Evolutionary conservation across 2,329 filamentous ascomycete species (phyloP).

Genomic region (Hirsutella thompsonii): DNA sequence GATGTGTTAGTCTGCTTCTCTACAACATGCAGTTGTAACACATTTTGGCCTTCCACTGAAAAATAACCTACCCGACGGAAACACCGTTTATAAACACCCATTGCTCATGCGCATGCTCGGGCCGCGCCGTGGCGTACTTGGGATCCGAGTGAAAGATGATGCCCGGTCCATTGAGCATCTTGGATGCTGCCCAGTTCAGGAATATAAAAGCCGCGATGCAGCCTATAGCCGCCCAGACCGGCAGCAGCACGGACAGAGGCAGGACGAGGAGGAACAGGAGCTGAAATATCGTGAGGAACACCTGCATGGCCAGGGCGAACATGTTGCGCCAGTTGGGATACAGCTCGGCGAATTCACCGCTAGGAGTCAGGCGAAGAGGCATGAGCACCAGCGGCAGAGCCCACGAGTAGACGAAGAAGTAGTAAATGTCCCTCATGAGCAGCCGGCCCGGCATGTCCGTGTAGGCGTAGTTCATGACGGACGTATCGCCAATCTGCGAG

Average conservation of each 20-base stretch:
- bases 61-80: slow-evolving; percentile 42
- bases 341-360: slow-evolving; percentile 49
- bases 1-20: neutral
- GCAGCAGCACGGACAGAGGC: slow-evolving; percentile 33
- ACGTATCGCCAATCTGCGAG: slow-evolving; percentile 43
- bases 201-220: slow-evolving; percentile 29
- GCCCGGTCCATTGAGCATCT: slow-evolving; percentile 34
- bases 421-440: slow-evolving; percentile 38
- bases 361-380: slow-evolving; percentile 39
- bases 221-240: slow-evolving; percentile 31
- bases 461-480: slow-evolving; percentile 48
- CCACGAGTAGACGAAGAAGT: slow-evolving; percentile 41
- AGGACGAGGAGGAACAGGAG: slow-evolving; percentile 45
- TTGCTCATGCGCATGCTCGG: slow-evolving; percentile 47
- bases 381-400: slow-evolving; percentile 48
- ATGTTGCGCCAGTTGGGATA: slow-evolving; percentile 44
- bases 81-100: slow-evolving; percentile 78
- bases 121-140: slow-evolving; percentile 33
- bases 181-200: slow-evolving; percentile 38
- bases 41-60: too few species aligned
- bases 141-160: slow-evolving; percentile 38
- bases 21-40: too few species aligned
- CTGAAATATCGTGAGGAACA: slow-evolving; percentile 46
- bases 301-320: slow-evolving; percentile 43
- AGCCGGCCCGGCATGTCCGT: slow-evolving; percentile 41